These are phyloP conservation scores for Lathyrus oleraceus DNA, from an alignment of 306 rosid genomes.

Conservation along the genomic window DNA sequence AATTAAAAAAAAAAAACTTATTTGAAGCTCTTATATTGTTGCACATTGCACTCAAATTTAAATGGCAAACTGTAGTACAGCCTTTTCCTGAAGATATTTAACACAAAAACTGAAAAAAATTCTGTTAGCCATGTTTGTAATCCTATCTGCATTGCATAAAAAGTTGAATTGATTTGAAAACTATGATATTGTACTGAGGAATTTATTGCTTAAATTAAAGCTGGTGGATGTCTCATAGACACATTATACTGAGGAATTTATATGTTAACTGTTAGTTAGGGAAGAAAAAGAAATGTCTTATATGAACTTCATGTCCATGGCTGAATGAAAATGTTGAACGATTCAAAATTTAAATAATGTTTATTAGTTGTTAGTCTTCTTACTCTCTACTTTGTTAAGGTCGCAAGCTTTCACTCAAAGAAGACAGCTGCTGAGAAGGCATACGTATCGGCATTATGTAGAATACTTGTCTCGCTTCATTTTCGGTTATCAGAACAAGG, in stretches of 20 bases:
- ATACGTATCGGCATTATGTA: constrained; percentile 73
- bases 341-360: constrained; percentile 25
- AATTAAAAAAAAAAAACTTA: not conserved
- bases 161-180: not conserved
- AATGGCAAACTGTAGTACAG: not conserved
- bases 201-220: not conserved
- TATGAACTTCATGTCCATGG: constrained; percentile 20
- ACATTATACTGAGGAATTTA: constrained; percentile 9
- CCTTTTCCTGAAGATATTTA: not conserved
- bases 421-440: constrained; percentile 84
- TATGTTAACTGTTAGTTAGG: not conserved
- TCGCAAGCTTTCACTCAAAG: constrained; percentile 64
- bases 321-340: constrained; percentile 13
- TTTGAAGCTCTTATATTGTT: not conserved
- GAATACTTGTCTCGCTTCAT: constrained; percentile 65
- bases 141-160: not conserved
- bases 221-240: constrained; percentile 3
- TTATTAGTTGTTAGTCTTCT: constrained; percentile 18
- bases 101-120: not conserved
- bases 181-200: not conserved
- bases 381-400: constrained; percentile 47
- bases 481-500: constrained; percentile 75
- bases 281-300: constrained; percentile 1
- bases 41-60: not conserved
- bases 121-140: not conserved